Conservation (phyloP, 2,329 filamentous ascomycete species). For the Pyricularia sp. region DNA sequence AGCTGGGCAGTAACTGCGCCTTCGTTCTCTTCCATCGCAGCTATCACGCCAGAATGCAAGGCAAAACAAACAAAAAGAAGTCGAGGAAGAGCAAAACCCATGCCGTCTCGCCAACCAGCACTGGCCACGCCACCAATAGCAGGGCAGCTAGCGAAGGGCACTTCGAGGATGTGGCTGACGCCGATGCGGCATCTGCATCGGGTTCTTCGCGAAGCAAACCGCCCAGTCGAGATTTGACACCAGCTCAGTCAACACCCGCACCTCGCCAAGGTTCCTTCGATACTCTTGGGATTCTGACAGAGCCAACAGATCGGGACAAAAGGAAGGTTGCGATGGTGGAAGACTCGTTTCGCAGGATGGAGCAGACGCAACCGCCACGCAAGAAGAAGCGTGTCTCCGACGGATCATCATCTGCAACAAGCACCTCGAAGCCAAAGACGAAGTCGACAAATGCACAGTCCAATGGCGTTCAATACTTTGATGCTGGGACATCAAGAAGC, state of each 20-base stretch:
- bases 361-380: constrained; percentile 36
- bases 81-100: constrained; percentile 40
- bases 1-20: constrained; percentile 47
- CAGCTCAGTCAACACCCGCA: constrained; percentile 21
- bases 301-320: constrained; percentile 54
- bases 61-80: constrained; percentile 33
- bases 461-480: constrained; percentile 30
- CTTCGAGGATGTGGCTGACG: constrained; percentile 39
- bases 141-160: constrained; percentile 51
- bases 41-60: constrained; percentile 34
- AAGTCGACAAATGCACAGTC: constrained; percentile 2
- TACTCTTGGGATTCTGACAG: constrained; percentile 46
- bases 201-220: constrained; percentile 49
- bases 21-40: constrained; percentile 51
- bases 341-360: constrained; percentile 49
- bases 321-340: constrained; percentile 54
- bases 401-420: constrained; percentile 21
- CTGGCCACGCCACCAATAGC: constrained; percentile 48
- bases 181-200: constrained; percentile 36
- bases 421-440: background rate
- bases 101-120: constrained; percentile 45
- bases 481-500: constrained; percentile 39
- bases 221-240: constrained; percentile 52
- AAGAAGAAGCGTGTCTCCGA: constrained; percentile 54
- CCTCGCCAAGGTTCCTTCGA: constrained; percentile 44